Evolutionary conservation across 176 grass and related monocot species (phyloP).

Genomic region (Hordeum vulgare): DNA sequence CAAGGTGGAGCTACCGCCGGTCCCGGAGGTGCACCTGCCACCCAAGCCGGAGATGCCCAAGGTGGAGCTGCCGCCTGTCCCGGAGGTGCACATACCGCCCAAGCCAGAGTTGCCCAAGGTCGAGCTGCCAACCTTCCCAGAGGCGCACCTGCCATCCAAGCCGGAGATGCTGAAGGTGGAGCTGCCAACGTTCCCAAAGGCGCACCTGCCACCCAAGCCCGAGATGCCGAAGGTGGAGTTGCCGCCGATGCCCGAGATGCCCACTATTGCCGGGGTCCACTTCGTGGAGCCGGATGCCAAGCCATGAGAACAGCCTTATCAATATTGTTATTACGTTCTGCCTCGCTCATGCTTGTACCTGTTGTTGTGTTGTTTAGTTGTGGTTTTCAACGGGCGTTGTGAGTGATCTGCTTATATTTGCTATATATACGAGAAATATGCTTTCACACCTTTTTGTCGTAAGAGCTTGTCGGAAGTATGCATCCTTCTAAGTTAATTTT

Average conservation of each 20-base stretch:
- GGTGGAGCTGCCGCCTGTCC: not conserved
- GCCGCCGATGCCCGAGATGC: no score
- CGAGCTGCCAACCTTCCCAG: not conserved
- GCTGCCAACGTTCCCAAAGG: no score
- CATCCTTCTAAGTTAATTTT: no score
- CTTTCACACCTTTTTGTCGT: no score
- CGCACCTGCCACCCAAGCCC: not conserved
- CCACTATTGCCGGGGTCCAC: not conserved
- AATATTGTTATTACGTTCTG: not conserved
- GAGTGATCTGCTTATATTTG: no score
- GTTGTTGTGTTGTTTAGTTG: not conserved
- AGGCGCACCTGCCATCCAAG: not conserved
- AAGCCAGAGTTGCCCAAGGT: not conserved
- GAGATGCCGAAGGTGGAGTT: no score
- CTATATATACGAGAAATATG: no score
- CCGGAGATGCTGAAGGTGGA: not conserved
- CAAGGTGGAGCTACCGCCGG: not conserved
- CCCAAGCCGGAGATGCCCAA: not conserved
- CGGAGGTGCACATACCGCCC: not conserved
- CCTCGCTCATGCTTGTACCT: not conserved
- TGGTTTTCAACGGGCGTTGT: not conserved
- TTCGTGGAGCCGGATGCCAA: not conserved
- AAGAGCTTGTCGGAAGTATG: no score
- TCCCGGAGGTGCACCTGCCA: not conserved
- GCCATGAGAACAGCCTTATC: not conserved